phyloP scores from a whole-genome alignment of 306 rosid species.

The Prunus armeniaca region DNA sequence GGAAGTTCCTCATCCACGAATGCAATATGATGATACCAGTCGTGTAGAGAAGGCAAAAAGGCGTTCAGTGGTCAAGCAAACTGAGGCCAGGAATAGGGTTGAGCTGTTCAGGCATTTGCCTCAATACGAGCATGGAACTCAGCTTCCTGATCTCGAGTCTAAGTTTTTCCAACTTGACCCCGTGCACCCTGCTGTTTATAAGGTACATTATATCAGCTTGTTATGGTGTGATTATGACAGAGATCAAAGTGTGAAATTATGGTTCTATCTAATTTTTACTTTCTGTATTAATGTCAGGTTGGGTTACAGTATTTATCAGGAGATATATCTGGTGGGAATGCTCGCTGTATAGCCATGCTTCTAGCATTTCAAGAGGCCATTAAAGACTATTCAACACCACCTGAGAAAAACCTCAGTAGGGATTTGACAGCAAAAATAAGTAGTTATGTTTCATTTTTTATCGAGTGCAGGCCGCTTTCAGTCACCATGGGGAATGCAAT shows the following conservation, averaged over 20 bases:
- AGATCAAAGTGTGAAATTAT: slow-evolving; percentile 26
- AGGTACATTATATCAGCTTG: slow-evolving; percentile 43
- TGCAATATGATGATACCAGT: slow-evolving; percentile 75
- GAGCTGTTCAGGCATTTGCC: slow-evolving; percentile 91
- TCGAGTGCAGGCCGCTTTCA: slow-evolving; percentile 84
- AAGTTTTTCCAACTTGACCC: slow-evolving; percentile 64
- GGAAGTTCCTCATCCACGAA: slow-evolving; percentile 71
- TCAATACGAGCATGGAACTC: slow-evolving; percentile 76
- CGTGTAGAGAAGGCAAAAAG: slow-evolving; percentile 76
- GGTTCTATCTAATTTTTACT: neutral
- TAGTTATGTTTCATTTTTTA: slow-evolving; percentile 71
- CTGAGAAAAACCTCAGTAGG: slow-evolving; percentile 55
- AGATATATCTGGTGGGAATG: slow-evolving; percentile 75
- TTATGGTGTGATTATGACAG: slow-evolving; percentile 37
- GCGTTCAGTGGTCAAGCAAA: slow-evolving; percentile 68
- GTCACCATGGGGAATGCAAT: slow-evolving; percentile 89
- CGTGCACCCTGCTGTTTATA: slow-evolving; percentile 78
- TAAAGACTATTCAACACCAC: slow-evolving; percentile 68
- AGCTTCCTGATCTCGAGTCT: slow-evolving; percentile 72
- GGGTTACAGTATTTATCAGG: slow-evolving; percentile 72
- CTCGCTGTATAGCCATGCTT: slow-evolving; percentile 87
- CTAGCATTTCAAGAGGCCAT: slow-evolving; percentile 79
- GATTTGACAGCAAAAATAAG: slow-evolving; percentile 77
- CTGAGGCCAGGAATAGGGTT: slow-evolving; percentile 80
- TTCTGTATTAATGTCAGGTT: slow-evolving; percentile 47